A percentile compares a stretch with the other conserved stretches of the same genome.
These are phyloP conservation scores for Rubus idaeus DNA, from an alignment of 306 rosid genomes.

Conservation along the genomic window DNA sequence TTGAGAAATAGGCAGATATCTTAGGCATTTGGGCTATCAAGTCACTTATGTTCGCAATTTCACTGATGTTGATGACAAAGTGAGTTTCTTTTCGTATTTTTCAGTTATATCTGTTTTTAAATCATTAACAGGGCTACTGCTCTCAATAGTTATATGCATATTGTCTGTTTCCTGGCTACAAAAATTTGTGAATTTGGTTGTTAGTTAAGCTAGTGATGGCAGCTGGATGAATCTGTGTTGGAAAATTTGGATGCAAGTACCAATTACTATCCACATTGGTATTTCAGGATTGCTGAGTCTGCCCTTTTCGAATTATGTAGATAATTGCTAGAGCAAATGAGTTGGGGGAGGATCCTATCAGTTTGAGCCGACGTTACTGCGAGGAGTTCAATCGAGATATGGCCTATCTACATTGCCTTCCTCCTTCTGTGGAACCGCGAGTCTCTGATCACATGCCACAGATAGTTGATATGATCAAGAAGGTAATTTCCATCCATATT, in stretches of 20 bases:
- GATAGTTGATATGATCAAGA: constrained; percentile 79
- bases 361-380: constrained; percentile 74
- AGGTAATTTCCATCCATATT: constrained; percentile 38
- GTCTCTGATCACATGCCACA: constrained; percentile 93
- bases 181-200: constrained; percentile 9
- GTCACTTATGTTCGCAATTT: constrained; percentile 88
- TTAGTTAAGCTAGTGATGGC: background rate
- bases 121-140: background rate
- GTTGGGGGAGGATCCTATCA: constrained; percentile 83
- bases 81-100: constrained; percentile 31
- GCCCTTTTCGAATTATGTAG: constrained; percentile 94
- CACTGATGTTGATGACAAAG: constrained; percentile 98
- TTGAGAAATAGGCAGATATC: constrained; percentile 73
- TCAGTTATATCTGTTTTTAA: background rate
- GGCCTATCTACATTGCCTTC: constrained; percentile 68
- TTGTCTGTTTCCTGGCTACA: background rate
- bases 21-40: constrained; percentile 83
- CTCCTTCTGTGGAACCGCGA: constrained; percentile 86
- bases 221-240: constrained; percentile 3
- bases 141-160: background rate
- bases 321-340: constrained; percentile 87
- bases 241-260: constrained; percentile 37
- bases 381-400: constrained; percentile 81
- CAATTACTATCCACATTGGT: constrained; percentile 62
- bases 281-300: constrained; percentile 95